Percentiles rank a stretch among this genome's conserved stretches.
phyloP scores from a whole-genome alignment of 345 rosid species.

The Mangifera indica region DNA sequence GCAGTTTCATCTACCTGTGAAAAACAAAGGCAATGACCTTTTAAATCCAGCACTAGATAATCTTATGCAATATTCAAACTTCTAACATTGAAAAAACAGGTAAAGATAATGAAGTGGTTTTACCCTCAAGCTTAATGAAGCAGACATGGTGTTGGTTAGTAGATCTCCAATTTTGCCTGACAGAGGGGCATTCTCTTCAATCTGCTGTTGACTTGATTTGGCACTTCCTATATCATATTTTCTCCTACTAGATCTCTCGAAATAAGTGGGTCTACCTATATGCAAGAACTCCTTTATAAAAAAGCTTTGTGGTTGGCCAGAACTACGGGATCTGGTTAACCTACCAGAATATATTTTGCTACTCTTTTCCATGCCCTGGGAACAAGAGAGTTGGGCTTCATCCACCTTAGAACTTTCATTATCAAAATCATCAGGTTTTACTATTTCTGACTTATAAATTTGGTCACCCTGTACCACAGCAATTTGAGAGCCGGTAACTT shows the following conservation, averaged over 20 bases:
- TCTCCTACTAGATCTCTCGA: constrained; percentile 4
- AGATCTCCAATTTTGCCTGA: constrained; percentile 3
- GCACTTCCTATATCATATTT: not conserved
- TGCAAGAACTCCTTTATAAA: constrained; percentile 25
- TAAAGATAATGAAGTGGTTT: not conserved
- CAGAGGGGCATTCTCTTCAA: not conserved
- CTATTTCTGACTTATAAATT: constrained; percentile 29
- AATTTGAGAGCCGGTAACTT: constrained; percentile 33
- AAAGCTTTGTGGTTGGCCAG: constrained; percentile 20
- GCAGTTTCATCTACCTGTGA: constrained; percentile 18
- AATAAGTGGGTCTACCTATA: constrained; percentile 24
- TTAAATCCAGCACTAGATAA: not conserved
- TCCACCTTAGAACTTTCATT: constrained; percentile 27
- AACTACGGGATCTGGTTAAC: constrained; percentile 37
- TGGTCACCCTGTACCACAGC: constrained; percentile 40
- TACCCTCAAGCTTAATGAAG: constrained; percentile 4
- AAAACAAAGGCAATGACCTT: constrained; percentile 3
- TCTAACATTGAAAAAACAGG: not conserved
- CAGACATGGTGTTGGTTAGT: not conserved
- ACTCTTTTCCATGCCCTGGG: constrained; percentile 28
- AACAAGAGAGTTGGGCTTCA: constrained; percentile 31
- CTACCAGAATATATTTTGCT: constrained; percentile 28
- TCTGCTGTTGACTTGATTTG: constrained; percentile 7
- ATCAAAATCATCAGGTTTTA: constrained; percentile 30
- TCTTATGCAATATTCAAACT: not conserved